Evolutionary conservation across 805 yeast genomes (phyloP).

Genomic region (Schwanniomyces vanrijiae): DNA sequence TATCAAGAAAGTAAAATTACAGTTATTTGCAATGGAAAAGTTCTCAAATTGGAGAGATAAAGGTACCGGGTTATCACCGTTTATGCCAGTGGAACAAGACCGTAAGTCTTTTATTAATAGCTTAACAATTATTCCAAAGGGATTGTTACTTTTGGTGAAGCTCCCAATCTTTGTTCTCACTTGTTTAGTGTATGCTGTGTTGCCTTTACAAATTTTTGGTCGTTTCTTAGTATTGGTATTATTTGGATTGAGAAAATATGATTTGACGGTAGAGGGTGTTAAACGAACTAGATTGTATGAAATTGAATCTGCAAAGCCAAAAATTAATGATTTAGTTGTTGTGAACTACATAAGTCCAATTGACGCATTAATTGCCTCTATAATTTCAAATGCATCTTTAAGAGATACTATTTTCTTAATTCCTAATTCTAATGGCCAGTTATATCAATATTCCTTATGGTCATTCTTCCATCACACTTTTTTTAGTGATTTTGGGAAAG

Average conservation of each 20-base stretch:
- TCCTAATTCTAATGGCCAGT: conserved; percentile 37
- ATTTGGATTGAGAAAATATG: conserved; percentile 36
- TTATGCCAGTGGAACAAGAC: conserved; percentile 53
- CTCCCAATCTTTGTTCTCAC: conserved; percentile 24
- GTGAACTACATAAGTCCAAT: conserved; percentile 61
- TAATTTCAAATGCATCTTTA: conserved; percentile 25
- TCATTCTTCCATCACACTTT: conserved; percentile 27
- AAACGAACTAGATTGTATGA: conserved; percentile 40
- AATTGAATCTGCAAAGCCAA: conserved; percentile 34
- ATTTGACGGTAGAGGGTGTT: conserved; percentile 50
- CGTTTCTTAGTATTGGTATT: conserved; percentile 20
- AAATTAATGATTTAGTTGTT: conserved; percentile 49
- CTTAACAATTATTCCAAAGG: conserved; percentile 3
- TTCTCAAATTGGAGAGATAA: conserved; percentile 83
- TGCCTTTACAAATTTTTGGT: conserved; percentile 19
- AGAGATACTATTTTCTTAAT: conserved; percentile 31
- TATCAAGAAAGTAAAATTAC: background rate
- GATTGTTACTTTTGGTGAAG: conserved; percentile 21
- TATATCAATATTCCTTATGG: conserved; percentile 25
- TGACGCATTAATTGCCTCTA: conserved; percentile 45
- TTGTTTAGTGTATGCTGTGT: conserved; percentile 10
- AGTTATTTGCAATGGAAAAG: conserved; percentile 63
- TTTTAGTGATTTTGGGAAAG: background rate
- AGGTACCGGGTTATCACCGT: conserved; percentile 93
- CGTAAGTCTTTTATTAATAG: conserved; percentile 12